Base-by-base conservation (phyloP, 345 rosid species). In the Eucalyptus erythrocorys region DNA sequence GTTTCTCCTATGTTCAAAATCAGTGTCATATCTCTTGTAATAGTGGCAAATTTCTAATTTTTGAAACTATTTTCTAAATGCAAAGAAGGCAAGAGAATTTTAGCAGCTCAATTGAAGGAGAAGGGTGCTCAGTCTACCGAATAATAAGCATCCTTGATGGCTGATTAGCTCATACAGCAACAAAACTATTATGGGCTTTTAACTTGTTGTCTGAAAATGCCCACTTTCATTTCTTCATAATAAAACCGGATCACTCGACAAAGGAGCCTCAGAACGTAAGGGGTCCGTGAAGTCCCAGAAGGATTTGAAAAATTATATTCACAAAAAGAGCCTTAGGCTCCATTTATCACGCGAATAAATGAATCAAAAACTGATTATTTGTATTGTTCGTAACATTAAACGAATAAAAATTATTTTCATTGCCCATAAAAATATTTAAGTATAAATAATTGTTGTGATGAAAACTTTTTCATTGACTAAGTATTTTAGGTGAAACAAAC, bases 401-500 rank as follows among this genome's bases (percentile, higher is more conserved):
- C 0, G 0, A 21, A 51, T 0, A 51, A 19, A 51, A 51, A 7
- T 51, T 51, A 51, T 51, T 51, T 51, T 51, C 57, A 19, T 51
- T 21, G 2, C 0, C 2, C 5, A 21, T 51, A 51, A 51, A 51
- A 51, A 51, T 19, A 51, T 51, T 51, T 19, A 0, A 1, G 5
- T 2, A 7, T 19, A 7, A 19, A 51, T 51, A 7, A 51, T 19
- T 51, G 2, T 19, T 7, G 57, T 19, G 5, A 51, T 51, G 26
- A 19, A 51, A 7, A 51, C 2, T 0, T 0, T 7, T 51, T 19
- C 0, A 51, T 51, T 51, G 0, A 51, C 24, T 51, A 51, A 51
- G 19, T 51, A 51, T 51, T 51, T 51, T 51, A 51, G 0, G 0
- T 19, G 1, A 51, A 3, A 51, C 0, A 51, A 51, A 51, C 1